These are phyloP conservation scores for Catunica adiposa DNA, from an alignment of 2,329 filamentous ascomycete genomes.

Conservation along the genomic window DNA sequence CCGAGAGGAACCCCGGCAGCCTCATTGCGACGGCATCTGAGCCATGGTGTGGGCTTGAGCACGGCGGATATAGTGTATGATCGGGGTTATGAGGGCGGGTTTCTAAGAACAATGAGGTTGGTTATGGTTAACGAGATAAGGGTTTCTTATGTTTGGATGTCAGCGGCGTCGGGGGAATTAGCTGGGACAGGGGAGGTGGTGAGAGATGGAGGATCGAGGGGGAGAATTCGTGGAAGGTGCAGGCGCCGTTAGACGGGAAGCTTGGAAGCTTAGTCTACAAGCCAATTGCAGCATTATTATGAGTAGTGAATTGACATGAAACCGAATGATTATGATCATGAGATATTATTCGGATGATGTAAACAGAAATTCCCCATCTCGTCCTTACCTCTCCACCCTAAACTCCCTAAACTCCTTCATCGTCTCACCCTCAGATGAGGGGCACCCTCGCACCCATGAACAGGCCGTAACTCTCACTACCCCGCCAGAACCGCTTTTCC, in stretches of 20 bases:
- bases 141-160: background rate
- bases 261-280: background rate
- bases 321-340: too few relatives aligned
- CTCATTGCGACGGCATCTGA: background rate
- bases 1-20: background rate
- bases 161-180: background rate
- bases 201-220: background rate
- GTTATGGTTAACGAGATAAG: background rate
- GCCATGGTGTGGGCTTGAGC: background rate
- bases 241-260: background rate
- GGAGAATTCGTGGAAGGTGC: background rate
- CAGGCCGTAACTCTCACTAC: background rate
- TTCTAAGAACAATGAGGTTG: background rate
- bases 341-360: too few relatives aligned
- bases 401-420: background rate
- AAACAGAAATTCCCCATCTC: too few relatives aligned
- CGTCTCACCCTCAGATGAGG: background rate
- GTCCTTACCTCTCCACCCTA: background rate
- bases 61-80: too few relatives aligned
- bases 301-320: too few relatives aligned
- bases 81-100: background rate
- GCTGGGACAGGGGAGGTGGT: too few relatives aligned
- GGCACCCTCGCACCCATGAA: background rate
- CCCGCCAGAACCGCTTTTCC: background rate
- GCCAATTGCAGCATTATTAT: too few relatives aligned